A percentile compares a stretch with the other conserved stretches of the same genome.
Evolutionary conservation across 352 stramenopile species (phyloP).

Genomic region (Pythium insidiosum): DNA sequence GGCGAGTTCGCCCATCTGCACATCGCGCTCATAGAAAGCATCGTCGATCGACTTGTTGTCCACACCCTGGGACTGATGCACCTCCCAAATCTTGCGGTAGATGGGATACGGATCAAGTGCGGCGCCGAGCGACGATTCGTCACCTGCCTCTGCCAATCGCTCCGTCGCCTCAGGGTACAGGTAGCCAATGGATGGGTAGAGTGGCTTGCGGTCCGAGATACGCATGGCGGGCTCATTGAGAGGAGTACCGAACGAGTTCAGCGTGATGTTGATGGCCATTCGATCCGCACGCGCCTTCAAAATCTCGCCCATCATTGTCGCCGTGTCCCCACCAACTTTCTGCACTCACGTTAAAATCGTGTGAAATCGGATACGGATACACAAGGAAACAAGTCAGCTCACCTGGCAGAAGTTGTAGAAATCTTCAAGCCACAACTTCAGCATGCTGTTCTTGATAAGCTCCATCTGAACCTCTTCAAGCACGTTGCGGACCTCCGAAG

Average conservation of each 20-base stretch:
- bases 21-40: slow-evolving; percentile 98
- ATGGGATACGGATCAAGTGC: slow-evolving; percentile 94
- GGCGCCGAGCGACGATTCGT: slow-evolving; percentile 81
- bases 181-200: slow-evolving; percentile 96
- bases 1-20: slow-evolving; percentile 96
- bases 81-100: slow-evolving; percentile 96
- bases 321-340: slow-evolving; percentile 95
- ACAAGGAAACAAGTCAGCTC: not conserved
- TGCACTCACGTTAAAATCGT: slow-evolving; percentile 16
- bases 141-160: slow-evolving; percentile 88
- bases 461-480: slow-evolving; percentile 99
- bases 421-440: slow-evolving; percentile 96
- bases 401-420: slow-evolving; percentile 93
- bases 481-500: slow-evolving; percentile 91
- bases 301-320: slow-evolving; percentile 97
- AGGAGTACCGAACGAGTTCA: slow-evolving; percentile 97
- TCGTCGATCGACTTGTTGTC: slow-evolving; percentile 98
- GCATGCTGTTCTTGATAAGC: slow-evolving; percentile 98
- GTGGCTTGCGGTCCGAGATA: slow-evolving; percentile 93
- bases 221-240: slow-evolving; percentile 94
- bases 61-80: slow-evolving; percentile 90
- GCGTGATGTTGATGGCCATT: slow-evolving; percentile 99
- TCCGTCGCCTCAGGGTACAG: slow-evolving; percentile 97
- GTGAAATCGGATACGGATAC: no score
- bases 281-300: slow-evolving; percentile 93